Evolutionary conservation across 306 rosid species (phyloP), one percentile per base, ranked within the genome.

Genomic region (Spatholobus suberectus): DNA sequence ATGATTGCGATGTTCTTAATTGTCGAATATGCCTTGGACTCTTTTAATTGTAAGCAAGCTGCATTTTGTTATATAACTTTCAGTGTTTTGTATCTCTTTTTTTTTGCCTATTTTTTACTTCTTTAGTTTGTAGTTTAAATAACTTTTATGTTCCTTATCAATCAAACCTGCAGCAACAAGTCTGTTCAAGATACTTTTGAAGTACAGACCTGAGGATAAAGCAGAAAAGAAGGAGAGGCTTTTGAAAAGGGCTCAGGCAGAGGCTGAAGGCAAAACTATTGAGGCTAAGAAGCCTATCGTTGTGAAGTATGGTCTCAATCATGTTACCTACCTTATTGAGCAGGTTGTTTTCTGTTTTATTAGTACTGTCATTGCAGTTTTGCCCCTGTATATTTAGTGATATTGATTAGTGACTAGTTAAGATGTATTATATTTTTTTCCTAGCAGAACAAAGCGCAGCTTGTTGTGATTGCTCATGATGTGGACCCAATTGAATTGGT

Each of bases 391-490:
- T 3, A 5, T 3, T 40, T 13, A 1, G 10, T 23, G 17, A 14
- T 24, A 24, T 59, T 37, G 32, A n/a, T n/a, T 10, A 72, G 4
- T 34, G 27, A 20, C 38, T 26, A 20, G 0, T 23, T 12, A 10
- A 8, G 5, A 1, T 77, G 15, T 61, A 0, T 59, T 29, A 0
- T 34, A n/a, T 3, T 67, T 9, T 20, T 73, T 70, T 23, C 1
- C 41, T 43, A 18, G 43, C 92, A 93, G 97, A 93, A 91, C 74
- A 93, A 93, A 55, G 97, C 97, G 0, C 97, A 93, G 52, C 87
- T 93, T n/a, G 97, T 93, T 6, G 92, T 93, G 61, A 93, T 93
- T 51, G 97, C 97, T 18, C 97, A 93, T 27, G 97, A 93, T 67
- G 97, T 93, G 0, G 94, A 93, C 61, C 97, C 97, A 1, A 93